Base-by-base conservation (phyloP, 352 stramenopile genomes). In the Pythium rhizo-oryzae region DNA sequence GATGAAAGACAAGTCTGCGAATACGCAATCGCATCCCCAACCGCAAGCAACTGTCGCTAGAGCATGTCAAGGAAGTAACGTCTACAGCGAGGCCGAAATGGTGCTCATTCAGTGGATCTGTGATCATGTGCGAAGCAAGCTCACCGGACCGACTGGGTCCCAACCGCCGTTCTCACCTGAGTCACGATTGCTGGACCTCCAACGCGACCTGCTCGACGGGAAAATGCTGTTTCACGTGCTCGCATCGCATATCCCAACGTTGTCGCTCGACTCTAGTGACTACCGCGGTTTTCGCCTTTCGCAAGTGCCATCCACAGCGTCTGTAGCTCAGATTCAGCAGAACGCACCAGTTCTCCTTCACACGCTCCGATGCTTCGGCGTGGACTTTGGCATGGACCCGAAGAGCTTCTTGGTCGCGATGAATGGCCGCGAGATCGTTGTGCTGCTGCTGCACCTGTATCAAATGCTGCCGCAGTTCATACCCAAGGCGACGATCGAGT, bases 401-500 rank as follows among this genome's bases (percentile, higher is more conserved):
- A 69, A 75, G 0, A 74, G 80, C 15, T 85, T 98, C 33, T 67
- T 91, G 37, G 44, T 77, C 13, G 41, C 23, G 18, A 87, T 90
- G 59, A 95, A 81, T 18, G 78, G 70, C 4, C 85, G 90, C 4
- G 81, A 96, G 60, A 87, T 89, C 11, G 56, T 98, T 0, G 56
- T 99, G 21, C 66, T 98, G 21, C 58, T 97, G 18, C 70, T 98
- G 13, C 92, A 98, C 69, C 69, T 98, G 33, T 95, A 97, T 35
- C 89, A 97, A 67, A 93, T 85, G 11, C 63, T 98, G 23, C 94
- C 94, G 25, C 83, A 97, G 65, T 94, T 97, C 24, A 84, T 98
- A 19, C 95, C 96, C 5, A 98, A 98, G 65, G 92, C 89, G 12
- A 97, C 84, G 30, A 97, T 99, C 60, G 91, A 97, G 44, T 99